These are phyloP conservation scores for Boletus speciosus DNA, from an alignment of 768 basidiomycete genomes.

Conservation along the genomic window DNA sequence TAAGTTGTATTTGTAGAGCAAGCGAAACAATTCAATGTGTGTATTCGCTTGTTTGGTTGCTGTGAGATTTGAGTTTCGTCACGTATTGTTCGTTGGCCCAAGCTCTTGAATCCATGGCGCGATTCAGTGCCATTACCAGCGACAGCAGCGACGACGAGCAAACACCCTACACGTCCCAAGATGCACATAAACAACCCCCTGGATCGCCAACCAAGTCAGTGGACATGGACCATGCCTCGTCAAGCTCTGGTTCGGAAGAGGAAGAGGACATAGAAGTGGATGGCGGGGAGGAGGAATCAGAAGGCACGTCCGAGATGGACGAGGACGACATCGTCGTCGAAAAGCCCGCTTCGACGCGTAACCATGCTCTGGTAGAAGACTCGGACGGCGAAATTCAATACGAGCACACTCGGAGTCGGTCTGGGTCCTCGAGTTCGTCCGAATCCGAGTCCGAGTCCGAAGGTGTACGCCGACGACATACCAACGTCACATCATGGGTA, in stretches of 20 bases:
- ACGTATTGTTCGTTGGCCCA: slow-evolving; percentile 19
- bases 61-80: slow-evolving; percentile 12
- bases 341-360: slow-evolving; percentile 30
- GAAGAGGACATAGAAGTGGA: slow-evolving; percentile 32
- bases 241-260: slow-evolving; percentile 27
- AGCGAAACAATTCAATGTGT: not conserved
- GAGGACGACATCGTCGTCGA: slow-evolving; percentile 45
- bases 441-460: slow-evolving; percentile 16
- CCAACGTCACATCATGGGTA: slow-evolving; percentile 66
- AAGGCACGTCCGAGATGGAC: slow-evolving; percentile 45
- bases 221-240: slow-evolving; percentile 32
- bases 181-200: slow-evolving; percentile 15
- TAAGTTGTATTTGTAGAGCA: not conserved
- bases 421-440: slow-evolving; percentile 28
- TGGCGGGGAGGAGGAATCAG: slow-evolving; percentile 37
- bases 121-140: slow-evolving; percentile 63
- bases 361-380: slow-evolving; percentile 49
- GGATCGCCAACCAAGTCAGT: slow-evolving; percentile 21
- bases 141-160: slow-evolving; percentile 55
- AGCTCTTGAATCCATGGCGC: slow-evolving; percentile 47
- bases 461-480: slow-evolving; percentile 29
- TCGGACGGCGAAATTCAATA: slow-evolving; percentile 54
- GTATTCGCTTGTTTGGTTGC: slow-evolving; percentile 31
- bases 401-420: slow-evolving; percentile 36
- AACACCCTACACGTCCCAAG: slow-evolving; percentile 30